Conservation (phyloP, 345 rosid species). For the Passiflora organensis region DNA sequence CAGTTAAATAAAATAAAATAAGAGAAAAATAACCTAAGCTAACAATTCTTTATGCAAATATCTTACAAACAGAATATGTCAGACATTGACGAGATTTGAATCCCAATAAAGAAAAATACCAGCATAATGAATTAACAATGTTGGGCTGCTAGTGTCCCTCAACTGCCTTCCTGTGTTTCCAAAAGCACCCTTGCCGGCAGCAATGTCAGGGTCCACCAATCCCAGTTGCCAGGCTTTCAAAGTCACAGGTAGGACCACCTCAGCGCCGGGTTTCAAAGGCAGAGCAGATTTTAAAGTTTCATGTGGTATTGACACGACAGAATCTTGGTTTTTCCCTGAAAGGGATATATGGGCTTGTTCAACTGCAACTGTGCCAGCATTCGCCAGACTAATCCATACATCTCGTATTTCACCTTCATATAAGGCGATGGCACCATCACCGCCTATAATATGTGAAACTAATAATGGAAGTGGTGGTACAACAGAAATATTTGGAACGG, state of each 20-base stretch:
- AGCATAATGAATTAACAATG: conserved; percentile 82
- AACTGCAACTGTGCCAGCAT: conserved; percentile 91
- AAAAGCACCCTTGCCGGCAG: conserved; percentile 43
- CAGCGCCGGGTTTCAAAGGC: conserved; percentile 94
- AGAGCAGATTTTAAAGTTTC: conserved; percentile 71
- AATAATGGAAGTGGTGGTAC: conserved; percentile 74
- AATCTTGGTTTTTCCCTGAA: conserved; percentile 95
- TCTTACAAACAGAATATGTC: background rate
- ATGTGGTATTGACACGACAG: conserved; percentile 65
- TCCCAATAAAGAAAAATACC: conserved; percentile 33
- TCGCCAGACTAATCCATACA: conserved; percentile 75
- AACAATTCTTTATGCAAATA: background rate
- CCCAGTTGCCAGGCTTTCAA: conserved; percentile 94
- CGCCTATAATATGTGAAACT: conserved; percentile 79
- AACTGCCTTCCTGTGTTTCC: conserved; percentile 59
- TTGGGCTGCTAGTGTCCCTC: conserved; percentile 75
- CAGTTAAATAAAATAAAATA: background rate
- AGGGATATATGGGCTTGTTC: conserved; percentile 89
- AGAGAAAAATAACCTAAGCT: background rate
- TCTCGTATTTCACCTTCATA: conserved; percentile 96
- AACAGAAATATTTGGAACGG: conserved; percentile 79
- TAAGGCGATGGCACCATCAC: conserved; percentile 83
- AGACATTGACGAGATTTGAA: background rate
- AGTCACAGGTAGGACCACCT: conserved; percentile 73
- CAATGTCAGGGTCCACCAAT: conserved; percentile 51